Conservation (phyloP, 768 basidiomycete species). For the Termitomyces sp. region DNA sequence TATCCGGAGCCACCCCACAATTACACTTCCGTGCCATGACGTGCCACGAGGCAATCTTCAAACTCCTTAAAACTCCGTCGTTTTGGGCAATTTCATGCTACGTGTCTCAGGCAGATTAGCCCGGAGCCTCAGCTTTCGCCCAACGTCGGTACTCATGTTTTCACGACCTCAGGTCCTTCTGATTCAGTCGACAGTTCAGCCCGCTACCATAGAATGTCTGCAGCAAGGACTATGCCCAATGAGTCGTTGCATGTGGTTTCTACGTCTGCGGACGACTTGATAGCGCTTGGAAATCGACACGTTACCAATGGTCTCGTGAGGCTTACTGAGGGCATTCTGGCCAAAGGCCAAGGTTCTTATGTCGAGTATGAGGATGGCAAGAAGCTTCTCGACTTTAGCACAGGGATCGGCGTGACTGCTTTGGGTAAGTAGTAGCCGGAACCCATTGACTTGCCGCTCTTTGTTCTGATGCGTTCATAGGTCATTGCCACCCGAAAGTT, state of each 20-base stretch:
- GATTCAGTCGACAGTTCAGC: not conserved
- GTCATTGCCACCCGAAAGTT: slow-evolving; percentile 84
- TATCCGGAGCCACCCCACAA: no score
- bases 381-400: slow-evolving; percentile 77
- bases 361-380: slow-evolving; percentile 68
- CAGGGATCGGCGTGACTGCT: slow-evolving; percentile 84
- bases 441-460: not conserved
- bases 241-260: not conserved
- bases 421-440: slow-evolving; percentile 43
- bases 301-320: slow-evolving; percentile 42
- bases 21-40: no score
- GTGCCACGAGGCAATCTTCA: not conserved
- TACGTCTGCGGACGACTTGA: slow-evolving; percentile 16
- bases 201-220: not conserved
- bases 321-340: slow-evolving; percentile 51
- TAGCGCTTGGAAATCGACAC: slow-evolving; percentile 36
- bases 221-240: not conserved
- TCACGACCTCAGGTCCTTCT: not conserved
- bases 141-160: not conserved
- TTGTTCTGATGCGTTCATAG: slow-evolving; percentile 26
- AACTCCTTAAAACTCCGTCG: not conserved
- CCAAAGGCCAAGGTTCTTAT: slow-evolving; percentile 68
- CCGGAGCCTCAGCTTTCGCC: not conserved
- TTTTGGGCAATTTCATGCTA: not conserved
- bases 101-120: slow-evolving; percentile 1